A percentile compares a stretch with the other conserved stretches of the same genome.
phyloP scores from a whole-genome alignment of 2,329 filamentous ascomycete genomes.

The Microcyclospora tardicrescens region DNA sequence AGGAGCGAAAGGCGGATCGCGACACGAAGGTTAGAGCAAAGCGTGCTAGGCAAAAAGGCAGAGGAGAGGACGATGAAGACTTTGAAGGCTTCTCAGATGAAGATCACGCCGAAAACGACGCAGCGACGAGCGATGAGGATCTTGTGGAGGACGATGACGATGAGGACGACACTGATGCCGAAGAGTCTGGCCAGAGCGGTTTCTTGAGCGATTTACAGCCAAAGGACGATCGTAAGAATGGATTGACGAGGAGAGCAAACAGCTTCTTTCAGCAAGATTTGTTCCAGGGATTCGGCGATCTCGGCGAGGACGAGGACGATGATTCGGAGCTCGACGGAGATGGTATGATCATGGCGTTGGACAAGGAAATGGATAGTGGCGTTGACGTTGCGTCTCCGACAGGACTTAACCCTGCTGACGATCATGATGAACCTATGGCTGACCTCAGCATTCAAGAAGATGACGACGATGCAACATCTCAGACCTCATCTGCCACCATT shows the following conservation, averaged over 20 bases:
- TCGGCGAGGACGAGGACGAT: constrained; percentile 31
- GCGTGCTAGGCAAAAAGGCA: constrained; percentile 58
- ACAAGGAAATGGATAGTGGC: constrained; percentile 31
- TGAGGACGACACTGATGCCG: constrained; percentile 45
- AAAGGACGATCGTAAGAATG: constrained; percentile 32
- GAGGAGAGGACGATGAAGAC: constrained; percentile 60
- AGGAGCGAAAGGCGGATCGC: constrained; percentile 60
- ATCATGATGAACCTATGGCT: constrained; percentile 14
- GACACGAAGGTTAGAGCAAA: constrained; percentile 88
- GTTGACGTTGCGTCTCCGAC: constrained; percentile 24
- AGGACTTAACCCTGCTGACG: constrained; percentile 11
- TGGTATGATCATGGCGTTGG: no score
- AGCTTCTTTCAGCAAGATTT: constrained; percentile 93
- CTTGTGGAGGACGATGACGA: constrained; percentile 43
- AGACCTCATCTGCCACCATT: constrained; percentile 18
- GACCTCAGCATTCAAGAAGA: constrained; percentile 23
- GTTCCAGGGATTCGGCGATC: constrained; percentile 67
- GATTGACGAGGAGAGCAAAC: constrained; percentile 71
- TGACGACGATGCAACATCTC: constrained; percentile 11
- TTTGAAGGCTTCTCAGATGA: constrained; percentile 69
- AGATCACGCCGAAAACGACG: constrained; percentile 35
- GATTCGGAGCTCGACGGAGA: constrained; percentile 19
- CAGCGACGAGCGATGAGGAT: constrained; percentile 36
- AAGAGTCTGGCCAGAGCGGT: constrained; percentile 27
- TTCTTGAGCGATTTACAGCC: constrained; percentile 49